Evolutionary conservation across 495 filamentous ascomycete genomes (phyloP).

Genomic region (Darksidea phi): DNA sequence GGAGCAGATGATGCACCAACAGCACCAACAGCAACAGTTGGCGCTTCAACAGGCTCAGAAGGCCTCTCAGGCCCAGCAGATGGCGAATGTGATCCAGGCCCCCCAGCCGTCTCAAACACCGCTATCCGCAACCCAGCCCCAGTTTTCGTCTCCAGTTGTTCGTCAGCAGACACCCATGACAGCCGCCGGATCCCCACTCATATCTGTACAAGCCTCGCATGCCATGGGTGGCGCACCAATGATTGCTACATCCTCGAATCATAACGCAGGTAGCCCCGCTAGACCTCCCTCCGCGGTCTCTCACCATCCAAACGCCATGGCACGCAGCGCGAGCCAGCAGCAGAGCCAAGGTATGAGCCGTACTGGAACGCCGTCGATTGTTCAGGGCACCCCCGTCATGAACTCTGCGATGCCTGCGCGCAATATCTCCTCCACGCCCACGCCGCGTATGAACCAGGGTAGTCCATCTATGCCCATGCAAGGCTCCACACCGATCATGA

Average conservation of each 20-base stretch:
- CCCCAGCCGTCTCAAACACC: conserved; percentile 28
- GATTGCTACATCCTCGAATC: conserved; percentile 74
- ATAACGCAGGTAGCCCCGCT: conserved; percentile 69
- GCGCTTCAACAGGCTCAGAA: conserved; percentile 34
- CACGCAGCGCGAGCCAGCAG: conserved; percentile 71
- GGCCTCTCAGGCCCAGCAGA: conserved; percentile 45
- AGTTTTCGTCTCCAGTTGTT: conserved; percentile 74
- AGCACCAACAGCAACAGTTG: conserved; percentile 43
- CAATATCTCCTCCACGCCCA: conserved; percentile 50
- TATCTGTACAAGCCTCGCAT: conserved; percentile 51
- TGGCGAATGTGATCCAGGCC: conserved; percentile 35
- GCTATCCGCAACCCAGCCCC: conserved; percentile 55
- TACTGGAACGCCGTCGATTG: conserved; percentile 79
- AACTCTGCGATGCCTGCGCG: conserved; percentile 47
- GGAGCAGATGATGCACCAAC: conserved; percentile 29
- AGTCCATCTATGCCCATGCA: conserved; percentile 58
- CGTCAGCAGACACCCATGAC: conserved; percentile 74
- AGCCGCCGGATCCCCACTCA: conserved; percentile 70
- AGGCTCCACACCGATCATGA: conserved; percentile 57
- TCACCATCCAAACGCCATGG: conserved; percentile 71
- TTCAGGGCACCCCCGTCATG: conserved; percentile 75
- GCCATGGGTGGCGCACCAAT: conserved; percentile 65
- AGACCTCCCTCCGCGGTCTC: conserved; percentile 76
- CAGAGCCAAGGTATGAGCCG: conserved; percentile 60
- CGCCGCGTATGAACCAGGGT: conserved; percentile 41